Evolutionary conservation across 2,329 filamentous ascomycete species (phyloP), one percentile per base, ranked within the genome.

Genomic region (Graphilbum ipis-grandicollis): DNA sequence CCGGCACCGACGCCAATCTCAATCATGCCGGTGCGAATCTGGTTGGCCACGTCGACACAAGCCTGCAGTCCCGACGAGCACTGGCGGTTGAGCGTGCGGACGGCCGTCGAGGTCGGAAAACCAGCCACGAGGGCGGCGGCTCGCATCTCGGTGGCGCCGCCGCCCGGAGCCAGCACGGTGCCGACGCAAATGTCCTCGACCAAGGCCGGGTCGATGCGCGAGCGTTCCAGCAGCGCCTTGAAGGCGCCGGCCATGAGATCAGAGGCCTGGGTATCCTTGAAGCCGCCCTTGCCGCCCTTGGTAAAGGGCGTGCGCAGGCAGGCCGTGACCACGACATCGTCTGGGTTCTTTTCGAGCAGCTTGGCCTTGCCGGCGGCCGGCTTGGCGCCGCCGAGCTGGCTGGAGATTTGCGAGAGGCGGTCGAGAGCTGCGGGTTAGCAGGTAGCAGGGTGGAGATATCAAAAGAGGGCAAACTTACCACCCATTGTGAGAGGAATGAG

Each of bases 171-270:
- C 34, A 98, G 75, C 22, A 98, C 90, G 39, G 78, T 79, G 46
- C 90, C 90, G 40, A 96, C 86, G 36, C 79, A 79, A 46, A 98
- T 79, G 54, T 98, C 90, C 58, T 96, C 83, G 34, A 98, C 84
- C 26, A 90, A 68, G 28, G 63, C 64, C 18, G 90, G 86, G 60
- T 94, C 81, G 59, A 96, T 92, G 46, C 76, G 75, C 47, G 86
- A 94, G 49, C 84, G 81, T 39, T 80, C 66, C 53, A 96, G 68
- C 45, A 96, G 64, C 41, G 75, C 76, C 59, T 76, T 79, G 59
- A 96, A 77, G 33, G 84, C 77, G 48, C 83, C 84, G 35, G 75
- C 75, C 50, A 96, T 75, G 43, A 96, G 67, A 57, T 96, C 88
- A 30, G 84, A 72, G 7, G 81, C 82, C 38, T 74, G 68, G 9